Evolutionary conservation across 2,329 filamentous ascomycete species (phyloP).

Genomic region (Pleoardoris graminearum): DNA sequence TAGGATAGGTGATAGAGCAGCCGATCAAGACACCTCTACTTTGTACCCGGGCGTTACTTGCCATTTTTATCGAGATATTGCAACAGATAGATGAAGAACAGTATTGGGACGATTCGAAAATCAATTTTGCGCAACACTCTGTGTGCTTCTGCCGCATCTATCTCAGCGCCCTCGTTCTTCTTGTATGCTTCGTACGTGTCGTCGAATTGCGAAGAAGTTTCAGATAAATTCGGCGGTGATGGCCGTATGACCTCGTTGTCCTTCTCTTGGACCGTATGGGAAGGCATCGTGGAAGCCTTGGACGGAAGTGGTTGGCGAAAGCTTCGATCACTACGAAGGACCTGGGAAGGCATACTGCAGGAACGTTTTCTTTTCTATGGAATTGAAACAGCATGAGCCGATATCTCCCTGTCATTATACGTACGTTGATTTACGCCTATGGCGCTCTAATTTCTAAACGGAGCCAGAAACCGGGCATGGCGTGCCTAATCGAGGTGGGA

Average conservation of each 20-base stretch:
- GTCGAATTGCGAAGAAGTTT: constrained; percentile 31
- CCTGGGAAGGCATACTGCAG: background rate
- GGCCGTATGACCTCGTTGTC: constrained; percentile 22
- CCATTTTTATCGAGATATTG: constrained; percentile 53
- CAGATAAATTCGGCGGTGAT: constrained; percentile 22
- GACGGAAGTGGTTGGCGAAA: background rate
- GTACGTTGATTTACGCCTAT: background rate
- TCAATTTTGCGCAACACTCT: constrained; percentile 38
- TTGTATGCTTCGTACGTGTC: constrained; percentile 41
- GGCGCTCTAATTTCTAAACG: background rate
- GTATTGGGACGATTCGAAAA: constrained; percentile 32
- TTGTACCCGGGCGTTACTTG: too few species aligned
- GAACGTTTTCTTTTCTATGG: background rate
- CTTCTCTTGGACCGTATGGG: constrained; percentile 13
- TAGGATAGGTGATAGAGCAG: constrained; percentile 56
- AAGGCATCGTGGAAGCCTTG: constrained; percentile 13
- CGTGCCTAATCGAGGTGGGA: background rate
- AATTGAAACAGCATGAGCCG: background rate
- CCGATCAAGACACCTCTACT: too few species aligned
- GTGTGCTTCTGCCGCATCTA: constrained; percentile 32
- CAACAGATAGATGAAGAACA: constrained; percentile 44
- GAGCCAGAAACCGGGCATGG: background rate
- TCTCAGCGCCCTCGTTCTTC: constrained; percentile 22
- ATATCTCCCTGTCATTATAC: background rate
- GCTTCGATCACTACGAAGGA: background rate